These are phyloP conservation scores for Globisporangium lucens DNA, from an alignment of 352 stramenopile species.

Conservation along the genomic window DNA sequence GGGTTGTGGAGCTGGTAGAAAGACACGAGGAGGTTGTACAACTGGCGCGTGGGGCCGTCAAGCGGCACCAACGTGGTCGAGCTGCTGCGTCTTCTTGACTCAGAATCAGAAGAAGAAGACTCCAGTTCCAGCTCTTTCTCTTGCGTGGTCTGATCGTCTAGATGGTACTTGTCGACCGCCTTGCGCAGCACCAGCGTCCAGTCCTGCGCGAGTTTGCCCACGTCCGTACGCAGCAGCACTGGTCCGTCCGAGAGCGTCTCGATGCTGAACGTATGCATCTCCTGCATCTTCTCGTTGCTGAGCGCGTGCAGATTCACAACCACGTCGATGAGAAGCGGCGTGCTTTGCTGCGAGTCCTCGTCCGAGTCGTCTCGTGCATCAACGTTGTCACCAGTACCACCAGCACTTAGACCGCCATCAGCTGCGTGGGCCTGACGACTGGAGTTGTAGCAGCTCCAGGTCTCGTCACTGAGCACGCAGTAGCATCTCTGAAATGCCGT, in stretches of 20 bases:
- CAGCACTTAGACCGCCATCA: neutral
- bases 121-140: neutral
- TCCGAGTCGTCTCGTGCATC: neutral
- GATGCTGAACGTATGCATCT: constrained; percentile 33
- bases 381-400: neutral
- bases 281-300: constrained; percentile 22
- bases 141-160: constrained; percentile 5
- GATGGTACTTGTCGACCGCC: constrained; percentile 19
- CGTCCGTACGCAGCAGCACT: constrained; percentile 32
- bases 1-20: constrained; percentile 91
- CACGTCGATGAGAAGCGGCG: constrained; percentile 25
- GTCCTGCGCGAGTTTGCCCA: constrained; percentile 25
- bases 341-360: neutral
- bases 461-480: constrained; percentile 28
- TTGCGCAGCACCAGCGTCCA: constrained; percentile 30
- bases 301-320: constrained; percentile 31
- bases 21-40: constrained; percentile 46
- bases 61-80: neutral
- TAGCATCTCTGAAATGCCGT: constrained; percentile 31
- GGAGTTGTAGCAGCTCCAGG: constrained; percentile 35
- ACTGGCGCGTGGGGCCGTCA: constrained; percentile 5
- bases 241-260: constrained; percentile 40
- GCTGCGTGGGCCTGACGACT: constrained; percentile 18
- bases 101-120: neutral
- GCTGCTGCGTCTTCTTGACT: neutral